Conservation (phyloP, 2,329 filamentous ascomycete genomes). For the Septoria petroselini region DNA sequence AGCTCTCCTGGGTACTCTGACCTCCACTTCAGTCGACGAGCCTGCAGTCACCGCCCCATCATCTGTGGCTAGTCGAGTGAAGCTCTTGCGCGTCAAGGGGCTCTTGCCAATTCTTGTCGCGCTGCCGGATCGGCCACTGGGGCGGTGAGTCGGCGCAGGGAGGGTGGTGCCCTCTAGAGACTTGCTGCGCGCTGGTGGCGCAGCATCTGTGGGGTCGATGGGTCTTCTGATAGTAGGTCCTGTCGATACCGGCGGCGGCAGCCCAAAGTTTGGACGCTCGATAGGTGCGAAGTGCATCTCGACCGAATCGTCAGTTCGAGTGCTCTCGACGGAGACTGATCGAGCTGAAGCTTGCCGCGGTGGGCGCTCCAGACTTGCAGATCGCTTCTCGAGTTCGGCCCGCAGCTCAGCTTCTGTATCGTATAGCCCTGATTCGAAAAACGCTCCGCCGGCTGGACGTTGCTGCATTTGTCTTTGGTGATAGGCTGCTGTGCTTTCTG, state of each 20-base stretch:
- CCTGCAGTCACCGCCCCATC: slow-evolving; percentile 23
- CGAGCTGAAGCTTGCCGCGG: not conserved
- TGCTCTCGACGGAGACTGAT: slow-evolving; percentile 18
- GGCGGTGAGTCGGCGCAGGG: slow-evolving; percentile 14
- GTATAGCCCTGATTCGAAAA: slow-evolving; percentile 39
- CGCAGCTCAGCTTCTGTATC: slow-evolving; percentile 2
- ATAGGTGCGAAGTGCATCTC: slow-evolving; percentile 22
- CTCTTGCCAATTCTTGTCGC: slow-evolving; percentile 41
- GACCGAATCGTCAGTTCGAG: slow-evolving; percentile 18
- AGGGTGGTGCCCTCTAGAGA: slow-evolving; percentile 2
- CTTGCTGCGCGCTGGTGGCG: slow-evolving; percentile 1
- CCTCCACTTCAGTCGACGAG: slow-evolving; percentile 22
- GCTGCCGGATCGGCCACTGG: slow-evolving; percentile 14
- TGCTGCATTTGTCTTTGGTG: slow-evolving; percentile 60
- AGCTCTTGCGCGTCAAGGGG: slow-evolving; percentile 47
- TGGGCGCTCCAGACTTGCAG: slow-evolving; percentile 4
- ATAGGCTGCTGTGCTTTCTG: slow-evolving; percentile 73
- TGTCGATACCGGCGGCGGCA: no score
- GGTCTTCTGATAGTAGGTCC: not conserved
- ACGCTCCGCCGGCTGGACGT: slow-evolving; percentile 45
- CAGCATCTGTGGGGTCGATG: slow-evolving; percentile 10
- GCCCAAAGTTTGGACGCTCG: not conserved
- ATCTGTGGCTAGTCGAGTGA: slow-evolving; percentile 30
- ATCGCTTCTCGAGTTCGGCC: slow-evolving; percentile 4
- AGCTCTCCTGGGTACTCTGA: slow-evolving; percentile 21